These are phyloP conservation scores for Mortierella sp. DNA, from an alignment of 371 early-diverging fungal species.

Conservation along the genomic window DNA sequence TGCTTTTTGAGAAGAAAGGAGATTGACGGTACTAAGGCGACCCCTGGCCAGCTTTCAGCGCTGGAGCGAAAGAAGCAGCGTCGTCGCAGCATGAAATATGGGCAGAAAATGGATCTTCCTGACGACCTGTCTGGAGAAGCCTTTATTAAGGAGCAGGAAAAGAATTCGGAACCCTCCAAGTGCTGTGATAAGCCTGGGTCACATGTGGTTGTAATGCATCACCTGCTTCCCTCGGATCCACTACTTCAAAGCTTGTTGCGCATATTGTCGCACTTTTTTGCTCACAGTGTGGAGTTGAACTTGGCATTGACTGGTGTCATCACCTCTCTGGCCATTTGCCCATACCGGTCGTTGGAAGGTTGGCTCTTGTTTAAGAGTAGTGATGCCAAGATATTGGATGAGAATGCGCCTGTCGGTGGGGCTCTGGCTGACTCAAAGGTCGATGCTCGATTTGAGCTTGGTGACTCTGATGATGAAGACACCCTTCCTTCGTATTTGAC, in stretches of 20 bases:
- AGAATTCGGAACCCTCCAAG: slow-evolving; percentile 23
- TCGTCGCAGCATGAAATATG: slow-evolving; percentile 73
- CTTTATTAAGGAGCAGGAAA: slow-evolving; percentile 44
- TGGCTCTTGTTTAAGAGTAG: slow-evolving; percentile 83
- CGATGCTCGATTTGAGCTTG: slow-evolving; percentile 30
- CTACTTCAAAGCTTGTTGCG: slow-evolving; percentile 73
- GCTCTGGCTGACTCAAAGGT: background rate
- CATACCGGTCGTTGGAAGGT: slow-evolving; percentile 80
- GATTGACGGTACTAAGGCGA: slow-evolving; percentile 26
- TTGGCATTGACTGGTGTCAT: slow-evolving; percentile 91
- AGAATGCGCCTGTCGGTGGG: slow-evolving; percentile 33
- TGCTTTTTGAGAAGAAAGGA: slow-evolving; percentile 67
- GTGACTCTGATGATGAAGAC: slow-evolving; percentile 54
- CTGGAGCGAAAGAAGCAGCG: slow-evolving; percentile 58
- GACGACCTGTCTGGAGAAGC: slow-evolving; percentile 51
- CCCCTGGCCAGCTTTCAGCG: slow-evolving; percentile 28
- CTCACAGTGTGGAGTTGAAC: slow-evolving; percentile 90
- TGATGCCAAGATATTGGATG: slow-evolving; percentile 62
- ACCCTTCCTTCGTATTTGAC: slow-evolving; percentile 37
- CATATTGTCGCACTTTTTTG: slow-evolving; percentile 82
- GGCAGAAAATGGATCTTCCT: slow-evolving; percentile 61
- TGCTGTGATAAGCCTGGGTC: slow-evolving; percentile 32
- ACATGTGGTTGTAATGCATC: slow-evolving; percentile 60
- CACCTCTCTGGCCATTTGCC: slow-evolving; percentile 83
- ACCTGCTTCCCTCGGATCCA: slow-evolving; percentile 71